Evolutionary conservation across 306 rosid genomes (phyloP), one percentile per base, ranked within the genome.

Genomic region (Lupinus albus): DNA sequence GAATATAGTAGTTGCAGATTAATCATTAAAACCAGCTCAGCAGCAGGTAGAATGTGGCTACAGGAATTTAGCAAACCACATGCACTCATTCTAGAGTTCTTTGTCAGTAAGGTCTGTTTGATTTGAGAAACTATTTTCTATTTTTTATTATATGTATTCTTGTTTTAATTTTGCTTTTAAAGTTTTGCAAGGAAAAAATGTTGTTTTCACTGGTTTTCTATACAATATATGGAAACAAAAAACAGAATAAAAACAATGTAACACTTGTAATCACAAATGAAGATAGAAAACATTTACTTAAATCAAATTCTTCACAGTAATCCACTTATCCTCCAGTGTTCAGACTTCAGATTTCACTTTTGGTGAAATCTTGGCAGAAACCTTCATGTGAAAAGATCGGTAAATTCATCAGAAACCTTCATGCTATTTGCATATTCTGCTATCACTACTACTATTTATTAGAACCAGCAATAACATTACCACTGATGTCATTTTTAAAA

Each of bases 1-100:
- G 59, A 67, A 61, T 33, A 56, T 25, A 25, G 28, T 32, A 64
- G 59, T 38, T 68, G 53, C 49, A 50, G 12, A 79, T 57, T 59
- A 51, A 55, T 63, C 39, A 71, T 39, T 67, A 54, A 70, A 55
- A 38, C 73, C 79, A 76, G 67, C 79, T 56, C 79, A 76, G 78
- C 72, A 51, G 61, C 47, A 41, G 54, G 61, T 77, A 67, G 66
- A 72, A 49, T 72, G 70, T 66, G 73, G 53, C 64, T 78, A 42
- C 36, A 48, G 25, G 61, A 30, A 45, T 25, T 17, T 58, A 39
- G 64, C 78, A 78, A 73, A 65, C 55, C 75, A 73, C 81, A 58
- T 64, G 77, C 69, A 64, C 59, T 71, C 73, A 64, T 55, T 71
- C 62, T 18, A 28, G 44, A 49, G 49, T 72, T 55, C 18, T 70